Percentiles rank a stretch among this genome's conserved stretches.
phyloP scores from a whole-genome alignment of 2,329 filamentous ascomycete species.

The Fusarium pseudograminearum region DNA sequence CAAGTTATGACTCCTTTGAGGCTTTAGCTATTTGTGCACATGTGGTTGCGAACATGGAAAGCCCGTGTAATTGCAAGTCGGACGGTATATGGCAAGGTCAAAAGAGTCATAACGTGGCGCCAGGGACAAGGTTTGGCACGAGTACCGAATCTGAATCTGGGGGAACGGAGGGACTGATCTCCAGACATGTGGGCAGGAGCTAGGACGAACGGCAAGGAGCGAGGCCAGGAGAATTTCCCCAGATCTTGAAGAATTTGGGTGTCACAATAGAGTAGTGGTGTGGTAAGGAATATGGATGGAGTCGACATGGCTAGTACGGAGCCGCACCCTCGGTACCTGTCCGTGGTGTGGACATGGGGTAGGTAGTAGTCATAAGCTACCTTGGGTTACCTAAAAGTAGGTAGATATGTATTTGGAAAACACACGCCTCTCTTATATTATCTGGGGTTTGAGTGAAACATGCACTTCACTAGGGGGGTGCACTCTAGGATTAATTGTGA shows the following conservation, averaged over 20 bases:
- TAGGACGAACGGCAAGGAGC: conserved; percentile 44
- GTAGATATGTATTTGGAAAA: conserved; percentile 2
- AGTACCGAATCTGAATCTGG: conserved; percentile 30
- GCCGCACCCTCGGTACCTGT: conserved; percentile 44
- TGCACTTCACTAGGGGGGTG: conserved; percentile 24
- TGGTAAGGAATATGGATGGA: conserved; percentile 25
- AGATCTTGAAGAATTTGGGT: conserved; percentile 21
- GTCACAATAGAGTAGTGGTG: background rate
- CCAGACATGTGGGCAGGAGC: conserved; percentile 27
- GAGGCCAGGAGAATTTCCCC: conserved; percentile 18
- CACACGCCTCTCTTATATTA: conserved; percentile 18
- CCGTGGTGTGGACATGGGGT: conserved; percentile 33
- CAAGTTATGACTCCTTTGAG: conserved; percentile 15
- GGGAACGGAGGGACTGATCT: conserved; percentile 36
- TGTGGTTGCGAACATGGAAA: background rate
- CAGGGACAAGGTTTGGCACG: conserved; percentile 25
- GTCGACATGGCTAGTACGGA: conserved; percentile 36
- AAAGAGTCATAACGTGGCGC: conserved; percentile 22
- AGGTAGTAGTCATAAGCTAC: conserved; percentile 14
- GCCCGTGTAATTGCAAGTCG: conserved; percentile 20
- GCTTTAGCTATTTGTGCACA: conserved; percentile 1
- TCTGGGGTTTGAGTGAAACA: conserved; percentile 9
- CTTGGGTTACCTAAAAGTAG: conserved; percentile 9
- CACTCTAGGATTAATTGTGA: background rate
- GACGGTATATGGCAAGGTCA: background rate